phyloP scores from a whole-genome alignment of 1,284 basidiomycete genomes.

The Cryptococcus wingfieldii region DNA sequence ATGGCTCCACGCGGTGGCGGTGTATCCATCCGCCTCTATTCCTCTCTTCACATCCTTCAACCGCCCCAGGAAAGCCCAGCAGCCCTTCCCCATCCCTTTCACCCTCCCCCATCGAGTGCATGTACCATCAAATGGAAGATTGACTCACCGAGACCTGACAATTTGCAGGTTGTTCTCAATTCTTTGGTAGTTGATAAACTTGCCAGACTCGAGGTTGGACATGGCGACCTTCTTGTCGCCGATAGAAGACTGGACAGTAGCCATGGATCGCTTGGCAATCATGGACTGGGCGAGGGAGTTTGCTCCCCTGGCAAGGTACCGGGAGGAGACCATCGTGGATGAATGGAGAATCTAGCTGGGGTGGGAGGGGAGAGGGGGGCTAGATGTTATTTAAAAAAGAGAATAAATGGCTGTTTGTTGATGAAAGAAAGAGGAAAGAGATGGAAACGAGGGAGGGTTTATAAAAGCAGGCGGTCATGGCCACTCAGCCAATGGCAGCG shows the following conservation, averaged over 20 bases:
- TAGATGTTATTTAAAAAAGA: no score
- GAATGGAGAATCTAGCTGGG: no score
- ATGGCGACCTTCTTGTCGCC: conserved; percentile 90
- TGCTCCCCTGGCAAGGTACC: conserved; percentile 30
- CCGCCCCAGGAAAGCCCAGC: background rate
- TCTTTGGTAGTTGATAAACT: conserved; percentile 94
- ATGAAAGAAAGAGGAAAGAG: conserved; percentile 1
- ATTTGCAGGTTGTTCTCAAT: conserved; percentile 91
- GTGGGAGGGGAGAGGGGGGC: background rate
- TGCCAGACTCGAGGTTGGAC: conserved; percentile 72
- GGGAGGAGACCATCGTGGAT: conserved; percentile 30
- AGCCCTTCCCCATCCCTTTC: background rate
- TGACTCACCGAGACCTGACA: conserved; percentile 69
- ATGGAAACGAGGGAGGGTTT: background rate
- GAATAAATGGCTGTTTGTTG: background rate
- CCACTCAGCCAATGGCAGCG: no score
- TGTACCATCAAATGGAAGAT: background rate
- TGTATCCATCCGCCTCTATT: background rate
- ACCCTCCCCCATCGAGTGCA: background rate
- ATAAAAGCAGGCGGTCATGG: background rate
- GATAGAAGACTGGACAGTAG: conserved; percentile 53
- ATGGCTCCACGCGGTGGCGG: conserved; percentile 1
- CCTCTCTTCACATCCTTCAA: no score
- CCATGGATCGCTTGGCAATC: conserved; percentile 30
- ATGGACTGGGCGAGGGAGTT: conserved; percentile 22